Conservation (phyloP, 805 yeast genomes). For the Danielozyma ontarioensis region DNA sequence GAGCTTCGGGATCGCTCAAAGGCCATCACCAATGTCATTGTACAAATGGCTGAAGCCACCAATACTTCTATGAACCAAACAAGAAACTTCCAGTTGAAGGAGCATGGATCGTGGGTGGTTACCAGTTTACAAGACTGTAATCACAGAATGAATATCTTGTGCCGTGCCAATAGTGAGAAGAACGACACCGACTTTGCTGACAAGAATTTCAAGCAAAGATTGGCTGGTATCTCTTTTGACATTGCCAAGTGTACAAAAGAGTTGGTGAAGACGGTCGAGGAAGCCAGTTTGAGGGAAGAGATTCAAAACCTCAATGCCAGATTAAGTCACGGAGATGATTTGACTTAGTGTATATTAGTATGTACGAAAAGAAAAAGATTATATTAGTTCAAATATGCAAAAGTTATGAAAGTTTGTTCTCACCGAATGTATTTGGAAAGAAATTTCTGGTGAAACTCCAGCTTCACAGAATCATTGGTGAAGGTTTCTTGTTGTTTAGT, state of each 20-base stretch:
- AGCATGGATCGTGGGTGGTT: conserved; percentile 89
- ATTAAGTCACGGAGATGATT: conserved; percentile 33
- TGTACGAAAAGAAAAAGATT: too few relatives aligned
- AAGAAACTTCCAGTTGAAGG: conserved; percentile 76
- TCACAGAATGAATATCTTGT: conserved; percentile 72
- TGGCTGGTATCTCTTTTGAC: conserved; percentile 94
- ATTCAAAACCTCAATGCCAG: conserved; percentile 76
- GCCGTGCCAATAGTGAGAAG: conserved; percentile 39
- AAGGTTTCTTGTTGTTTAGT: conserved; percentile 8
- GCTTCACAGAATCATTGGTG: conserved; percentile 29
- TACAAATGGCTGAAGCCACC: conserved; percentile 87
- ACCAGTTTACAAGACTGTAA: conserved; percentile 81
- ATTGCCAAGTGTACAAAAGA: conserved; percentile 96
- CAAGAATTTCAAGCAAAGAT: conserved; percentile 83
- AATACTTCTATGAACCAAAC: conserved; percentile 84
- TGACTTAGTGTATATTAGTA: too few relatives aligned
- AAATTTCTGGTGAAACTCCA: conserved; percentile 31
- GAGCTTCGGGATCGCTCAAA: conserved; percentile 65
- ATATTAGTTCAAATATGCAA: too few relatives aligned
- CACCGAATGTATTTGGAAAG: conserved; percentile 30
- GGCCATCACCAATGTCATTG: conserved; percentile 74
- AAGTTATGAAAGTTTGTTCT: too few relatives aligned
- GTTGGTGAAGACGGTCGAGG: conserved; percentile 92
- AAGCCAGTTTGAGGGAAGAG: conserved; percentile 83
- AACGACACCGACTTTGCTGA: conserved; percentile 69